phyloP scores from a whole-genome alignment of 2,329 filamentous ascomycete genomes.

The Aspergillus hiratsukae region DNA sequence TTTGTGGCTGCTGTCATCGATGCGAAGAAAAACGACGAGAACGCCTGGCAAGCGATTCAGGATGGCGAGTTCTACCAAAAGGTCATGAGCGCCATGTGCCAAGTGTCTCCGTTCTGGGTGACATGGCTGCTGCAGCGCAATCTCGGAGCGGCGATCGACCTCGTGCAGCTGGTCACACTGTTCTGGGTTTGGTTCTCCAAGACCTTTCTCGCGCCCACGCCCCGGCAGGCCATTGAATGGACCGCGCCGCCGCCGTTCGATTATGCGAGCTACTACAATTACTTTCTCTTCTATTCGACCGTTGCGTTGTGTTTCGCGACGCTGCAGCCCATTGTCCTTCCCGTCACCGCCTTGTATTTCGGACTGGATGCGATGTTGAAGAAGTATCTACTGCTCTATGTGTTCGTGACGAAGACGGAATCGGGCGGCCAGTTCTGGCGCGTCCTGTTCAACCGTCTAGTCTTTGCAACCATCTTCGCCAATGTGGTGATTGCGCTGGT shows the following conservation, averaged over 20 bases:
- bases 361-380: slow-evolving; percentile 80
- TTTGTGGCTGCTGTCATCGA: slow-evolving; percentile 65
- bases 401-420: slow-evolving; percentile 95
- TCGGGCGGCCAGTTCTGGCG: slow-evolving; percentile 93
- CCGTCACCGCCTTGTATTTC: slow-evolving; percentile 87
- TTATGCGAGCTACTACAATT: slow-evolving; percentile 96
- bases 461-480: slow-evolving; percentile 74
- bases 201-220: slow-evolving; percentile 81
- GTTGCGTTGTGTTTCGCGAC: slow-evolving; percentile 80
- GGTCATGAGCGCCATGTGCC: slow-evolving; percentile 71
- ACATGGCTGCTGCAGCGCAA: slow-evolving; percentile 91
- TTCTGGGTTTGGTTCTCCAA: slow-evolving; percentile 79
- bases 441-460: slow-evolving; percentile 83
- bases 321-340: slow-evolving; percentile 81
- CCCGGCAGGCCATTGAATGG: slow-evolving; percentile 83
- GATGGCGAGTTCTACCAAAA: slow-evolving; percentile 58
- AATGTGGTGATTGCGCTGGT: slow-evolving; percentile 75
- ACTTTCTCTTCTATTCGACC: slow-evolving; percentile 91
- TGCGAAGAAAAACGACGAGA: slow-evolving; percentile 51
- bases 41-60: slow-evolving; percentile 66
- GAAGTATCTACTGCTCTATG: slow-evolving; percentile 91
- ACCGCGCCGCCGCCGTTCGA: slow-evolving; percentile 91
- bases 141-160: slow-evolving; percentile 84
- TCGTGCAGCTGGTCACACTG: slow-evolving; percentile 82
- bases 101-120: slow-evolving; percentile 87